Evolutionary conservation across 208 protist species (phyloP).

Genomic region (Giardia duodenalis): DNA sequence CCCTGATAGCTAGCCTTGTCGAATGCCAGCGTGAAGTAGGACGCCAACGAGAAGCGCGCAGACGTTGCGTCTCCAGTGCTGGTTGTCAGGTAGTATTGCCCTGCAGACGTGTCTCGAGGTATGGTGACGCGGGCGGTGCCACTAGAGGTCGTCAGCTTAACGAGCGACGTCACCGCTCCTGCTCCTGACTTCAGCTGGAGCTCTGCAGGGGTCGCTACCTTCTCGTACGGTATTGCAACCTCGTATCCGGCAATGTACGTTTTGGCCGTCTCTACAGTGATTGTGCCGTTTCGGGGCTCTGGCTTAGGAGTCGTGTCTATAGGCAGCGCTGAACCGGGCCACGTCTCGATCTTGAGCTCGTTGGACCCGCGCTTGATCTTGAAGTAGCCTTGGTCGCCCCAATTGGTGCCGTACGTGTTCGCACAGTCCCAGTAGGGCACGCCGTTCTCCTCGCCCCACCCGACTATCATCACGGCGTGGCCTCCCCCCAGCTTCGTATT

Average conservation of each 20-base stretch:
- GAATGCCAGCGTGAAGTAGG: background rate
- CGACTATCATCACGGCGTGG: background rate
- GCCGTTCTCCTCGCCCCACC: background rate
- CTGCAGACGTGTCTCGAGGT: background rate
- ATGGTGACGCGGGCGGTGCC: background rate
- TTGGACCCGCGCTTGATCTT: background rate
- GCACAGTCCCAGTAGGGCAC: slow-evolving; percentile 10
- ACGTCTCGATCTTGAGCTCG: background rate
- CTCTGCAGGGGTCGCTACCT: background rate
- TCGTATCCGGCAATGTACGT: background rate
- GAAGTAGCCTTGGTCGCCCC: background rate
- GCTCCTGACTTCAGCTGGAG: background rate
- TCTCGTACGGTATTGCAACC: background rate
- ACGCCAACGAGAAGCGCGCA: background rate
- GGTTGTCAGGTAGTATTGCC: background rate
- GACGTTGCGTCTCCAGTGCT: background rate
- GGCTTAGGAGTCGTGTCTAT: background rate
- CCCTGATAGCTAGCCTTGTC: background rate
- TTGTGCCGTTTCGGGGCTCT: background rate
- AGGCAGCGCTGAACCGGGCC: background rate
- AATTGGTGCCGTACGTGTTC: background rate
- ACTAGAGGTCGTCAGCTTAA: background rate
- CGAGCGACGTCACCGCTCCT: background rate
- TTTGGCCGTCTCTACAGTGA: background rate
- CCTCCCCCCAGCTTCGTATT: background rate